Evolutionary conservation across 805 yeast genomes (phyloP).

Genomic region (Cyberlindnera galapagoensis): DNA sequence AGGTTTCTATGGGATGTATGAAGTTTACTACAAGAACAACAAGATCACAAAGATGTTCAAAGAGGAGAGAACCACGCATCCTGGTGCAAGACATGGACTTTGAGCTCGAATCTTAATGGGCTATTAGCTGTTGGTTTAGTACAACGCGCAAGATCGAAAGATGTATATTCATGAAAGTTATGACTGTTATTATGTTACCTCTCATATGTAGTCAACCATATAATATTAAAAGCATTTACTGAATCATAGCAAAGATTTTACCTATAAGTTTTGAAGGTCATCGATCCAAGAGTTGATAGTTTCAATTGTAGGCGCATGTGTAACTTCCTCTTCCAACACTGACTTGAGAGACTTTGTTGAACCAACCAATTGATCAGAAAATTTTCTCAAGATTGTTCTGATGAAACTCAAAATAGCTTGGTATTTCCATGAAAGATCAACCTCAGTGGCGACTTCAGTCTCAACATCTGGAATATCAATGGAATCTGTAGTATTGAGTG

Average conservation of each 20-base stretch:
- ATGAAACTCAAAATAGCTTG: slow-evolving; percentile 30
- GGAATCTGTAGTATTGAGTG: slow-evolving; percentile 17
- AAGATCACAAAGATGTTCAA: slow-evolving; percentile 21
- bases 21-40: slow-evolving; percentile 21
- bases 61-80: slow-evolving; percentile 12
- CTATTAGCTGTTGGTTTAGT: too few relatives aligned
- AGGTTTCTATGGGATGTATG: slow-evolving; percentile 16
- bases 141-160: too few relatives aligned
- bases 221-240: too few relatives aligned
- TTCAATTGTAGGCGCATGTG: slow-evolving; percentile 26
- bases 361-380: slow-evolving; percentile 35
- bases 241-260: too few relatives aligned
- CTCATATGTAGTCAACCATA: too few relatives aligned
- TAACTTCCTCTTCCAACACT: slow-evolving; percentile 27
- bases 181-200: too few relatives aligned
- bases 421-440: slow-evolving; percentile 38
- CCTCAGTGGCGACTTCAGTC: slow-evolving; percentile 25
- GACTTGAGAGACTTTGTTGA: slow-evolving; percentile 27
- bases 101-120: too few relatives aligned
- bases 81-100: slow-evolving; percentile 11
- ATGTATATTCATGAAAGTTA: too few relatives aligned
- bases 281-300: slow-evolving; percentile 28
- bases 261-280: slow-evolving; percentile 24
- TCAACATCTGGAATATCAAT: slow-evolving; percentile 21
- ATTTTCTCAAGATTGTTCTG: slow-evolving; percentile 35